Base-by-base conservation (phyloP, 257 asterid species). In the Orobanche coerulescens region DNA sequence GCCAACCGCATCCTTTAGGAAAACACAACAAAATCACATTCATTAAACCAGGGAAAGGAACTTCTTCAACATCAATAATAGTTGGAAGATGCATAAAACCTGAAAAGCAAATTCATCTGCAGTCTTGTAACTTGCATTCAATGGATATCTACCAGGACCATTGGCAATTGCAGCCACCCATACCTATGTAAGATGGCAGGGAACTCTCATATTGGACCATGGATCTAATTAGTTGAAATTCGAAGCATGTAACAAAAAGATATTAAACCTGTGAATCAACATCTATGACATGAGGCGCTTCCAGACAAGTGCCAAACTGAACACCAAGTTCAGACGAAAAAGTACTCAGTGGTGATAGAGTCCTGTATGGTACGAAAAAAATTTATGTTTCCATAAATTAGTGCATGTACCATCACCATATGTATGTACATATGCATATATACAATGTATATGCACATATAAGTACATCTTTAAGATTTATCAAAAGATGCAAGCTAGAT, bases 241-340 rank as follows among this genome's bases (percentile, higher is more conserved):
- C 62, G 58, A 24, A 64, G 20, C 31, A 68, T 15, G 46, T 31
- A 56, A 67, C 39, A 44, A 30, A 26, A 63, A 37, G 18, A 5
- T 24, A 56, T 13, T 33, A 53, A 80, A 89, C 98, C 82, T 93
- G 98, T 30, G 97, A 81, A 67, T 89, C 88, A 57, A 76, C 78
- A 73, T 93, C 95, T 71, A 93, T 80, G 52, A 89, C 90, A 74
- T 93, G 98, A 24, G 97, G 98, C 65, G 97, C 97, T 80, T 93
- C 98, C 71, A 93, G 75, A 51, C 82, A 82, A 73, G 95, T 82
- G 69, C 86, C 95, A 68, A 93, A 93, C 65, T 81, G 95, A 74
- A 89, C 71, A 7, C 98, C 98, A 44, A 93, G 95, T 80, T 93
- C 98, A 72, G 98, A 86, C 4, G 98, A 84, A 76, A 93, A 93